Base-by-base conservation (phyloP, 1,284 basidiomycete genomes). In the Fomitopsis palustris region DNA sequence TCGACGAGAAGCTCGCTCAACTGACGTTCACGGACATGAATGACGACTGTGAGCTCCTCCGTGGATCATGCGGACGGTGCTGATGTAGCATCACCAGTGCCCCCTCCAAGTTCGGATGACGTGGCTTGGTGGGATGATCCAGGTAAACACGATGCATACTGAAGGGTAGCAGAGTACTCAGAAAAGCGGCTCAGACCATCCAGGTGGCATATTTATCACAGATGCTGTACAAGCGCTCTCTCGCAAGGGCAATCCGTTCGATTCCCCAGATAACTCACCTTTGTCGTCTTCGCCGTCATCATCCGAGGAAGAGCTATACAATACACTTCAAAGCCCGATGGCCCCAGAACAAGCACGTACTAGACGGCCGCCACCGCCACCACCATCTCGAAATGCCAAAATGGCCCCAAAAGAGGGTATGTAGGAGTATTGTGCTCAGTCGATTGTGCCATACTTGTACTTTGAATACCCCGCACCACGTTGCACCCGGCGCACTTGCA, bases 281-380 rank as follows among this genome's bases (percentile, higher is more conserved):
- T 68, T 86, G 29, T 86, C 84, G 7, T 83, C 86, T 8, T 92
- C 90, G 0, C 89, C 86, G 19, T 87, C 90, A 7, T 88, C 88
- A 17, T 92, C 91, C 1, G 91, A 93, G 62, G 90, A 93, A 70
- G 90, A 92, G 66, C 74, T 93, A 14, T 93, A 83, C 51, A 81
- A 88, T 65, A 88, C 87, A 25, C 69, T 91, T 56, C 88, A 84
- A 62, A 76, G 82, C 52, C 86, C 88, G 14, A 83, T 90, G 60
- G 73, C 74, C 14, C 70, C 68, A 8, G 64, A 56, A 12, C 65
- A 61, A 25, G 58, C 62, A 31, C 69, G 74, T 12, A n/a, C n/a
- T n/a, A 70, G 70, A 56, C 73, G 70, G 64, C 69, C 69, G 31
- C 76, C 77, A 10, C 60, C 60, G 6, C 76, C 75, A 6, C 75